These are phyloP conservation scores for Ceratocystis ficicola DNA, from an alignment of 2,329 filamentous ascomycete species.

Conservation along the genomic window DNA sequence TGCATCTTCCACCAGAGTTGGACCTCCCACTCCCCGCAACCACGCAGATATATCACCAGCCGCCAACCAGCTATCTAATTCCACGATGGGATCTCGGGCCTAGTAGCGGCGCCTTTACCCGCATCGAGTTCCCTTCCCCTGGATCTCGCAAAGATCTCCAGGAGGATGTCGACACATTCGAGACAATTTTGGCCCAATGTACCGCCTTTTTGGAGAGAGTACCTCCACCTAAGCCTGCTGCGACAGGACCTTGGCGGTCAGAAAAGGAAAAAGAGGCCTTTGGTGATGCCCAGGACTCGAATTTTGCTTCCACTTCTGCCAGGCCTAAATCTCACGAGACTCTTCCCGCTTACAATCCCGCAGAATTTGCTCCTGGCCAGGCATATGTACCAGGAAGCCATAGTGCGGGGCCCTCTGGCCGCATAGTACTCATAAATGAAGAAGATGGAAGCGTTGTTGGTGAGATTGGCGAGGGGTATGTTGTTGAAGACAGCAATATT, in stretches of 20 bases:
- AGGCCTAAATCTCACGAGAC: conserved; percentile 31
- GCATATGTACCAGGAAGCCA: conserved; percentile 56
- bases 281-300: not conserved
- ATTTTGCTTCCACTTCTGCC: not conserved
- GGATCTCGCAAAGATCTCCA: conserved; percentile 63
- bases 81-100: conserved; percentile 88
- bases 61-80: conserved; percentile 83
- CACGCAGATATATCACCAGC: conserved; percentile 94
- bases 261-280: conserved; percentile 33
- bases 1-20: conserved; percentile 87
- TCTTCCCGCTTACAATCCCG: conserved; percentile 63
- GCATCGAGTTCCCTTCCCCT: conserved; percentile 74
- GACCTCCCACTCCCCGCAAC: conserved; percentile 88
- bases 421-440: conserved; percentile 88
- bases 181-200: conserved; percentile 95
- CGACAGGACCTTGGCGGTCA: conserved; percentile 27
- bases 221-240: conserved; percentile 41
- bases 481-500: conserved; percentile 64
- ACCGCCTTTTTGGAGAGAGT: conserved; percentile 87
- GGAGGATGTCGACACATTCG: conserved; percentile 90
- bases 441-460: conserved; percentile 93
- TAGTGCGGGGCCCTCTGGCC: conserved; percentile 45
- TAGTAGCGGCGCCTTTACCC: conserved; percentile 78
- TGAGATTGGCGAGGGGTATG: conserved; percentile 71
- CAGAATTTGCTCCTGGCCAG: conserved; percentile 66